Percentiles rank a stretch among this genome's conserved stretches.
Conservation (phyloP, 148 eudicot genomes). For the Rhododendron mucronatum region DNA sequence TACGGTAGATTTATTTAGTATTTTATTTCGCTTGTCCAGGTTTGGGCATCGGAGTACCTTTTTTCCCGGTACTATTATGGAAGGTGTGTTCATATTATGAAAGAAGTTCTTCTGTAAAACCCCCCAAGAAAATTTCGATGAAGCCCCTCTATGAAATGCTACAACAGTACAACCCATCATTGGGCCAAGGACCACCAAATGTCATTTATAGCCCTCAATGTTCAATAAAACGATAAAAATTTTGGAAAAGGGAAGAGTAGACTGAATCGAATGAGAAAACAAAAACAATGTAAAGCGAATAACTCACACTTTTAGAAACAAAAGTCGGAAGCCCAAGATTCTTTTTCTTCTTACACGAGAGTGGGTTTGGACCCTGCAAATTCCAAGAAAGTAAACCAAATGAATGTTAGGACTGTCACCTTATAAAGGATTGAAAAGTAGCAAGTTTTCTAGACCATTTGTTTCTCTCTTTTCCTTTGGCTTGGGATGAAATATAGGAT, state of each 20-base stretch:
- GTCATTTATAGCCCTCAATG: not conserved
- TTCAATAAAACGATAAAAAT: not conserved
- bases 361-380: slow-evolving; percentile 91
- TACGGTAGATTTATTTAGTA: not conserved
- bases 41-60: not conserved
- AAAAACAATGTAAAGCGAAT: not conserved
- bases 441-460: not conserved
- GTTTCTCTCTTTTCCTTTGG: no score
- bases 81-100: not conserved
- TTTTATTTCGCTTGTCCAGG: not conserved
- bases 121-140: not conserved
- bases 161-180: not conserved
- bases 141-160: not conserved
- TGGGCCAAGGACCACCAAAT: not conserved
- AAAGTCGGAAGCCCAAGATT: slow-evolving; percentile 24
- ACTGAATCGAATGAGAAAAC: not conserved
- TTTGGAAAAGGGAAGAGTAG: not conserved
- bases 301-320: slow-evolving; percentile 35
- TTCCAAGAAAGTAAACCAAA: not conserved
- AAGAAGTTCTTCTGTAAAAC: not conserved
- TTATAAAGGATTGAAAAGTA: not conserved
- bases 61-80: not conserved
- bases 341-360: slow-evolving; percentile 80
- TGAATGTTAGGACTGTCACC: not conserved
- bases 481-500: no score